Conservation (phyloP, 148 eudicot genomes). For the Vaccinium corymbosum region DNA sequence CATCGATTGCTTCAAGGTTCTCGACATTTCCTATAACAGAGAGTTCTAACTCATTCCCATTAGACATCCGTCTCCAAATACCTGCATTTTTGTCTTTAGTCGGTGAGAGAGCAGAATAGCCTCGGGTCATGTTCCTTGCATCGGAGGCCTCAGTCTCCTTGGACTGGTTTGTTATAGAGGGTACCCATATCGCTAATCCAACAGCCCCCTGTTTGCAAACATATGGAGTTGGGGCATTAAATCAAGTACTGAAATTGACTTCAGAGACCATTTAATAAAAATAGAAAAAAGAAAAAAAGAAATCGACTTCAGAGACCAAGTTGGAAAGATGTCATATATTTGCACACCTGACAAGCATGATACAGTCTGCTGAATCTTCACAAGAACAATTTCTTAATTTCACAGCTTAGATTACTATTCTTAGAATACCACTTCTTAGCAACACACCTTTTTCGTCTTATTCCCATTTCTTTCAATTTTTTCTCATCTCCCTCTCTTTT, state of each 20-base stretch:
- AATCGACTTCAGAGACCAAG: not conserved
- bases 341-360: not conserved
- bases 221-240: not conserved
- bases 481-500: not conserved
- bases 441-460: not conserved
- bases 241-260: not conserved
- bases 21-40: conserved; percentile 47
- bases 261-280: not conserved
- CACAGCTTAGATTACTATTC: not conserved
- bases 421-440: not conserved
- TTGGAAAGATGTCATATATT: not conserved
- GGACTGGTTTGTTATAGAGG: conserved; percentile 71
- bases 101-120: conserved; percentile 59
- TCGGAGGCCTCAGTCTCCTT: conserved; percentile 49
- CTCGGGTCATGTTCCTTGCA: conserved; percentile 42
- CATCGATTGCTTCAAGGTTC: conserved; percentile 45
- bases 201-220: conserved; percentile 73
- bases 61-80: conserved; percentile 32
- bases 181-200: conserved; percentile 99
- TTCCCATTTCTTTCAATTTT: not conserved
- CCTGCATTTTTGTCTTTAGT: conserved; percentile 38
- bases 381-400: not conserved
- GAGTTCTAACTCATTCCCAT: conserved; percentile 63
- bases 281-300: no score
- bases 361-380: not conserved